phyloP scores from a whole-genome alignment of 805 yeast genomes.

The Cyberlindnera americana region DNA sequence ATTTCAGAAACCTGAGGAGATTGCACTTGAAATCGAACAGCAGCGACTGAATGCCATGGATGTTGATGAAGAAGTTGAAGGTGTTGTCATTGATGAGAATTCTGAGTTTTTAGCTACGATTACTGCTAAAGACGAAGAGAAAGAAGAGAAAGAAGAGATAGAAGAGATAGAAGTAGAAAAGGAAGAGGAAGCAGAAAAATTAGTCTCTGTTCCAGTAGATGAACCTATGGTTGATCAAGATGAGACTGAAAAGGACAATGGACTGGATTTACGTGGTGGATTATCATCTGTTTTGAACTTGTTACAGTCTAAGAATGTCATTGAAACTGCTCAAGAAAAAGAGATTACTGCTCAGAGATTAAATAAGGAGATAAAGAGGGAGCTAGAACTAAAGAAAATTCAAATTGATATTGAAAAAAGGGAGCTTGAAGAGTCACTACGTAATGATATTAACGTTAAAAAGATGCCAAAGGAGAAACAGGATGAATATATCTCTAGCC shows the following conservation, averaged over 20 bases:
- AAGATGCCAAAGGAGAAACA: conserved; percentile 39
- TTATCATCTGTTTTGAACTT: conserved; percentile 23
- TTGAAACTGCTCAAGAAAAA: conserved; percentile 10
- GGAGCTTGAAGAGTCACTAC: conserved; percentile 13
- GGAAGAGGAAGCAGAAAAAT: too few species aligned
- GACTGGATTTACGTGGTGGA: conserved; percentile 22
- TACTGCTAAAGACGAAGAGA: conserved; percentile 10
- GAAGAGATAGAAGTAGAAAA: too few species aligned
- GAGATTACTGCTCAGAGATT: conserved; percentile 13
- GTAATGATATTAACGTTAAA: conserved; percentile 18
- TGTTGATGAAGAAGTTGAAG: conserved; percentile 12
- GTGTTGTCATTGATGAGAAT: conserved; percentile 33
- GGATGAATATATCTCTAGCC: conserved; percentile 33
- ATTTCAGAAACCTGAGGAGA: conserved; percentile 17
- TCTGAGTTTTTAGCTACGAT: conserved; percentile 33
- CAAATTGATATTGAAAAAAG: conserved; percentile 17
- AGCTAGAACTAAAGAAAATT: conserved; percentile 16
- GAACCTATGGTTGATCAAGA: neutral
- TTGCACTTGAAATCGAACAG: conserved; percentile 23
- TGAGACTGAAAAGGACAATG: conserved; percentile 1
- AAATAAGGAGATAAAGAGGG: conserved; percentile 13
- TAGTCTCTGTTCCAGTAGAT: too few species aligned
- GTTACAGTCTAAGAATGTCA: conserved; percentile 20
- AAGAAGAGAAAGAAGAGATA: neutral
- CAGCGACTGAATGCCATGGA: conserved; percentile 17